A percentile compares a stretch with the other conserved stretches of the same genome.
Conservation (phyloP, 2,329 filamentous ascomycete genomes). For the Cercospora zeina region DNA sequence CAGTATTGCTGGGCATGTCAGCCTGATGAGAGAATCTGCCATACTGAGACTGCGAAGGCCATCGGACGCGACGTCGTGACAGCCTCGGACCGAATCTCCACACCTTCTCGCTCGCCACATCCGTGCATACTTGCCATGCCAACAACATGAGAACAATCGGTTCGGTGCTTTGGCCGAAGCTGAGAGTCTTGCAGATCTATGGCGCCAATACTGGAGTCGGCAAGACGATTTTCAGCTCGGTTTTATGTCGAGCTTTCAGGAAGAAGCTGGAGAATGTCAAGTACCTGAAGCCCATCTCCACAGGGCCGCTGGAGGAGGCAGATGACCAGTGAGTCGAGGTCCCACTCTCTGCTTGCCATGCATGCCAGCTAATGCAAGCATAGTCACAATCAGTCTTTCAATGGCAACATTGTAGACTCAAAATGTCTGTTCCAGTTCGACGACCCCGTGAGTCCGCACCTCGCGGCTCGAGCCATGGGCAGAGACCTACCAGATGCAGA, state of each 20-base stretch:
- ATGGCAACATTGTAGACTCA: conserved; percentile 52
- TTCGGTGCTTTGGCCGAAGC: conserved; percentile 65
- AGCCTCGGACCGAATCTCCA: background rate
- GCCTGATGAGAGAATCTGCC: background rate
- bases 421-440: conserved; percentile 70
- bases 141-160: conserved; percentile 53
- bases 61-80: background rate
- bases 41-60: background rate
- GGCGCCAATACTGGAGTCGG: conserved; percentile 83
- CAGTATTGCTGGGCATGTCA: background rate
- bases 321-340: conserved; percentile 61
- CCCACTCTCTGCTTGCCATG: background rate
- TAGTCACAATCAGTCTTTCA: conserved; percentile 16
- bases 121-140: conserved; percentile 13
- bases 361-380: background rate
- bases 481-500: conserved; percentile 36
- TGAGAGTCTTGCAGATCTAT: conserved; percentile 73
- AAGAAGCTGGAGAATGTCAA: conserved; percentile 54
- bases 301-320: conserved; percentile 67
- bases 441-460: conserved; percentile 74
- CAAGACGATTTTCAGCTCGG: conserved; percentile 76
- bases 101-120: background rate
- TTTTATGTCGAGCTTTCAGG: conserved; percentile 65
- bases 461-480: conserved; percentile 57
- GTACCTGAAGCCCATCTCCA: conserved; percentile 81